Evolutionary conservation across 805 yeast genomes (phyloP).

Genomic region (Myxozyma nipponensis): DNA sequence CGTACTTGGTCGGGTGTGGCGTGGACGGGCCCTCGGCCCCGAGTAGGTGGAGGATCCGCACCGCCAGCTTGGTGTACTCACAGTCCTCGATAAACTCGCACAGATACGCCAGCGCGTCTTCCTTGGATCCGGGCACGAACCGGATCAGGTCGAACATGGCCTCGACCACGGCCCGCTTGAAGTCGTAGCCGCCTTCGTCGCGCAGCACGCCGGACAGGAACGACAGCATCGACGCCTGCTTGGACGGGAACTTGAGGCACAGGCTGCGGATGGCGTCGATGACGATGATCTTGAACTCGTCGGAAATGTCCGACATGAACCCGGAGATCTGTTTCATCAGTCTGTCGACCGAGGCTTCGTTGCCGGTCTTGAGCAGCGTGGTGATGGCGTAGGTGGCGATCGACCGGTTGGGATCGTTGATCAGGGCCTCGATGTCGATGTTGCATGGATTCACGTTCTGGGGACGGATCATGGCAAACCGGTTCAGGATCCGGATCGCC

Average conservation of each 20-base stretch:
- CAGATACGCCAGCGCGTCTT: constrained; percentile 75
- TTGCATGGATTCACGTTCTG: constrained; percentile 69
- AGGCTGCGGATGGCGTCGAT: constrained; percentile 91
- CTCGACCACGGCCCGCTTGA: constrained; percentile 84
- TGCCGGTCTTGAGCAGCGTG: constrained; percentile 90
- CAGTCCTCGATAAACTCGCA: constrained; percentile 99
- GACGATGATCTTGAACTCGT: constrained; percentile 90
- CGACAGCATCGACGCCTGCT: constrained; percentile 73
- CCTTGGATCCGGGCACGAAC: constrained; percentile 79
- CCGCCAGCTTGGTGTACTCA: constrained; percentile 89
- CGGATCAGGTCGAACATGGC: constrained; percentile 89
- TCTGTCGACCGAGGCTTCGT: constrained; percentile 82
- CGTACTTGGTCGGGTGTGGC: constrained; percentile 79
- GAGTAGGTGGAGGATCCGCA: constrained; percentile 83
- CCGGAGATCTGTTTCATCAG: constrained; percentile 81
- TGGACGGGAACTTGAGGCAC: constrained; percentile 88
- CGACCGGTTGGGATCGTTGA: constrained; percentile 84
- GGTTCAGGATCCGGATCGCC: constrained; percentile 85
- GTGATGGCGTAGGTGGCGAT: constrained; percentile 97
- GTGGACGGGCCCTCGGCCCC: constrained; percentile 95
- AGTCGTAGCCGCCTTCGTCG: constrained; percentile 83
- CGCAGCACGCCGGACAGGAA: constrained; percentile 81
- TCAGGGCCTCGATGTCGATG: constrained; percentile 77
- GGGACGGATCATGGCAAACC: constrained; percentile 76
- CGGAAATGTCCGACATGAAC: constrained; percentile 89